Percentiles rank a stretch among this genome's conserved stretches.
Evolutionary conservation across 345 rosid species (phyloP).

Genomic region (Hevea brasiliensis): DNA sequence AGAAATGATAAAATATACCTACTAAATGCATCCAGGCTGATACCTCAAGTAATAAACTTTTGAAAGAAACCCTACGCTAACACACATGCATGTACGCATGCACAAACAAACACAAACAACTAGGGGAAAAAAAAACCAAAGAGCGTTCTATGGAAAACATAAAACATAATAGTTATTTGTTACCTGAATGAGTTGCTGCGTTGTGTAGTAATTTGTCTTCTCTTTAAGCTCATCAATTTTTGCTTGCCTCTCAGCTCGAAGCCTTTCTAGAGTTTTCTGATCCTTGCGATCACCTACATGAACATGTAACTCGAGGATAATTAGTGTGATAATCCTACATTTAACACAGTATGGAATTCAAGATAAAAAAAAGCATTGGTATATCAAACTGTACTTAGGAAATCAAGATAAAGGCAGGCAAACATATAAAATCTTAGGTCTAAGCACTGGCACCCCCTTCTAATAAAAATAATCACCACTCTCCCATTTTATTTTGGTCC

Average conservation of each 20-base stretch:
- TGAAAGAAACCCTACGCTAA: not conserved
- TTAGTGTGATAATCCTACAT: not conserved
- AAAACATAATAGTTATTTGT: not conserved
- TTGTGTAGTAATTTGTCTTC: conserved; percentile 83
- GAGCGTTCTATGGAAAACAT: too few species aligned
- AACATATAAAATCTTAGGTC: not conserved
- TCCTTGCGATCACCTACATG: conserved; percentile 75
- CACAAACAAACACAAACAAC: too few species aligned
- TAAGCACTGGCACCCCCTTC: not conserved
- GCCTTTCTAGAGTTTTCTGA: conserved; percentile 77
- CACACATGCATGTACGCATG: not conserved
- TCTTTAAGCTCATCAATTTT: conserved; percentile 96
- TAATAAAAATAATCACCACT: not conserved
- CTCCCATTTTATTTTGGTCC: not conserved
- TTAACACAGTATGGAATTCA: not conserved
- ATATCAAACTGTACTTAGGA: not conserved
- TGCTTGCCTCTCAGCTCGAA: conserved; percentile 81
- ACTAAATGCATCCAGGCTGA: not conserved
- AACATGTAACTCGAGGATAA: conserved; percentile 15
- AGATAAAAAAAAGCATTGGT: too few species aligned
- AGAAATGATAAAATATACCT: not conserved
- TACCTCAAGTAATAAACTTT: not conserved
- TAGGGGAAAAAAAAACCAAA: too few species aligned
- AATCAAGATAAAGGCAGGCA: not conserved
- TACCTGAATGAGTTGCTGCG: conserved; percentile 96